Base-by-base conservation (phyloP, 352 stramenopile genomes). In the Pythium insidiosum region DNA sequence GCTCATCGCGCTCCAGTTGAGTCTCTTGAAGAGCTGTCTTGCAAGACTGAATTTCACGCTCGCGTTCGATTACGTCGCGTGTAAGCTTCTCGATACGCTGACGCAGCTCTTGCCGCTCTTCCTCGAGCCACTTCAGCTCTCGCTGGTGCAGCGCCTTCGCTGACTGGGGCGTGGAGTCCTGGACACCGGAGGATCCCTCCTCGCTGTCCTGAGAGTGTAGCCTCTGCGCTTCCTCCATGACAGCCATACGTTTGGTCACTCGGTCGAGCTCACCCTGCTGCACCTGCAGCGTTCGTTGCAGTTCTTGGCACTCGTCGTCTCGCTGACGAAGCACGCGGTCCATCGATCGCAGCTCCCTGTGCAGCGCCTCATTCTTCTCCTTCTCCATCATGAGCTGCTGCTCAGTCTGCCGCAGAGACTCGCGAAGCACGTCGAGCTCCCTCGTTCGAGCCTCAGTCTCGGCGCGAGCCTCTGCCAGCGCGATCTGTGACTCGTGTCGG, bases 81-180 rank as follows among this genome's bases (percentile, higher is more conserved):
- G 80, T 66, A 2, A 83, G 40, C 5, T 75, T 61, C 43, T 89
- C 72, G 39, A 81, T 81, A 9, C 63, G 63, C 2, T 62, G 56
- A 10, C 69, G 61, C 12, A 86, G 56, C 21, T 81, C 61, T 18
- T 71, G 60, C 20, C 73, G 66, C 36, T 87, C 73, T 45, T 87
- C 68, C 35, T 87, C 68, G 3, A 86, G 55, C 73, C 77, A 86
- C 47, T 80, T 84, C 44, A 82, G 76, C 45, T 89, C 69, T 41
- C 86, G 68, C 4, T 61, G 61, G 35, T 79, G 66, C 2, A 75
- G 35, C 4, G 54, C 56, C 26, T 69, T 73, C 2, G 31, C 34
- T 10, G 47, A 53, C 21, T 45, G 39, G 20, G 18, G 9, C 5
- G 26, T 59, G 25, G 21, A 7, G 20, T 16, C 45, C 51, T 24